Evolutionary conservation across 2,329 filamentous ascomycete genomes (phyloP), one percentile per base, ranked within the genome.

Genomic region (Teratosphaeria viscida): DNA sequence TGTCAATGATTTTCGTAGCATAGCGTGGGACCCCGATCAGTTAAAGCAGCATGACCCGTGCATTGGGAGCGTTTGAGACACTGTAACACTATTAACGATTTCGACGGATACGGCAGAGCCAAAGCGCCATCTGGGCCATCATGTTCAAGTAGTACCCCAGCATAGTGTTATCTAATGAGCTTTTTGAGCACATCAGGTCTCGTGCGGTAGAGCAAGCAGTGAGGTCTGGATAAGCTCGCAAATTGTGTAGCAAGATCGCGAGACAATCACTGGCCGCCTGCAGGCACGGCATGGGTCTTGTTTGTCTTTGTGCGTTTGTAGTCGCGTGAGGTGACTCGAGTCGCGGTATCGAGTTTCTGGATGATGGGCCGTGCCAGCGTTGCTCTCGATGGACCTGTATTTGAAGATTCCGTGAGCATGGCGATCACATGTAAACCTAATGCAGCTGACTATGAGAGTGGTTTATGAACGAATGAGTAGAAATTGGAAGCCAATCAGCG

Each of bases 211-310:
- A 49, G 8, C 26, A 34, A 14, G 29, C 54, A 35, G 55, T 58
- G 59, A 61, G 43, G 59, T 61, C 35, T 23, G 53, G 35, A 54
- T 61, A 61, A 61, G 59, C 37, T 59, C 52, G 59, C 37, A 32
- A 59, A 60, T 63, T 58, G 61, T 61, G 59, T 57, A 58, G 60
- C 56, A 58, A 16, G 47, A 49, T 57, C 29, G 57, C 61, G 61
- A 63, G 59, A 62, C 59, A 60, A 58, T 53, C 55, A 62, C 56
- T 57, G 58, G 57, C 39, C 19, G 37, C 55, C 55, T 57, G 55
- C 55, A 57, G 43, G 16, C 43, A 49, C 19, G 29, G 43, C 43
- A 19, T 27, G 16, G 26, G 12, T 57, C 23, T 23, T 52, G 55
- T 52, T 57, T 57, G 55, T 37, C 23, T 52, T 52, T 16, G 54